Conservation (phyloP, 2,329 filamentous ascomycete species). For the Pseudogymnoascus sp. region DNA sequence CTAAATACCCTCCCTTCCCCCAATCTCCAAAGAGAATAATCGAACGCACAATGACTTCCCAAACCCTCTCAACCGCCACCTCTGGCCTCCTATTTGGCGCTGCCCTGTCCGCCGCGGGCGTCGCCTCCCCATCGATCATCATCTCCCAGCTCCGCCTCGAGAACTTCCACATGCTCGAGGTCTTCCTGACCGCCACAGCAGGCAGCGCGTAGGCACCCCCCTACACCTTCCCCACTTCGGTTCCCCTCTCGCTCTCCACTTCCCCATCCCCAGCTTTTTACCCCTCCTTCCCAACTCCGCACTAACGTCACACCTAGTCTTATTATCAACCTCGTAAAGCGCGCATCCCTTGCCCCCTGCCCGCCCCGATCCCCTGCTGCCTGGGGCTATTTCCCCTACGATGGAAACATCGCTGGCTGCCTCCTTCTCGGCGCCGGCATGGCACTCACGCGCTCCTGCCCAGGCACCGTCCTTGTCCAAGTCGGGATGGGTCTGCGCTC, state of each 20-base stretch:
- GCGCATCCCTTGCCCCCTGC: conserved; percentile 10
- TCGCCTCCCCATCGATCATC: conserved; percentile 52
- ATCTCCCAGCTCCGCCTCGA: conserved; percentile 50
- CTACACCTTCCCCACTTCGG: conserved; percentile 5
- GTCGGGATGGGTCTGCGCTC: conserved; percentile 43
- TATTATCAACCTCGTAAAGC: neutral
- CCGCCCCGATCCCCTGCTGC: conserved; percentile 42
- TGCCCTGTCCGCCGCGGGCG: conserved; percentile 50
- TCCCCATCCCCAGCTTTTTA: conserved; percentile 40
- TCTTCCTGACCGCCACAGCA: conserved; percentile 54
- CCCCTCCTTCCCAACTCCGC: conserved; percentile 19
- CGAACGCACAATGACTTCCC: neutral
- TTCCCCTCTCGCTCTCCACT: conserved; percentile 27
- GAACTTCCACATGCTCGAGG: conserved; percentile 58
- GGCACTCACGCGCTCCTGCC: conserved; percentile 56
- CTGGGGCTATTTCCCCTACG: conserved; percentile 42
- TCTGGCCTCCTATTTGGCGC: conserved; percentile 54
- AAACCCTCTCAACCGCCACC: conserved; percentile 28
- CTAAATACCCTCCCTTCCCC: neutral
- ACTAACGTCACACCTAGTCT: neutral
- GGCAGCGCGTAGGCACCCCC: conserved; percentile 46
- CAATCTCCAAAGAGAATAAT: neutral
- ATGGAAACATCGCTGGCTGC: conserved; percentile 59
- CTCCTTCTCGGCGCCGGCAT: conserved; percentile 55
- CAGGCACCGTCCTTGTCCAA: conserved; percentile 56